These are phyloP conservation scores for Dendrobium catenatum DNA, from an alignment of 106 monocot species.

Conservation along the genomic window DNA sequence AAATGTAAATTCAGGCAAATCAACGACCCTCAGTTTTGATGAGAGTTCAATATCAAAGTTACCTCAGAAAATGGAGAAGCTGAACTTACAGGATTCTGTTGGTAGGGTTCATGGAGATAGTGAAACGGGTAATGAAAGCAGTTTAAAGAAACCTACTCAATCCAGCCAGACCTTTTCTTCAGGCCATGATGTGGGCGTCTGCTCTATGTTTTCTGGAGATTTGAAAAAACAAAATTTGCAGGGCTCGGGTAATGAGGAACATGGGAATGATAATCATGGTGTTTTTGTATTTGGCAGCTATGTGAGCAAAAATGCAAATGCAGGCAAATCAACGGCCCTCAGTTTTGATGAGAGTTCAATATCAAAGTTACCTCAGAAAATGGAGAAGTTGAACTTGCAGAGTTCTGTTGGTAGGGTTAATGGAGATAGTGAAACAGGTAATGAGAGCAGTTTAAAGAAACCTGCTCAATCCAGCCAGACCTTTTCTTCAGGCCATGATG, in stretches of 20 bases:
- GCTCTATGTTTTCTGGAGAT: slow-evolving; percentile 30
- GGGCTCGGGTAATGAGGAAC: not conserved
- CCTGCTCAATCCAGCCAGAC: slow-evolving; percentile 5
- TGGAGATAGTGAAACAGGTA: not conserved
- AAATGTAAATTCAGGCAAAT: not conserved
- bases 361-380: slow-evolving; percentile 10
- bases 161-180: not conserved
- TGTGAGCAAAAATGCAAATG: not conserved
- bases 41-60: not conserved
- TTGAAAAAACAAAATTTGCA: slow-evolving; percentile 35
- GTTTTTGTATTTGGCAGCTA: slow-evolving; percentile 8
- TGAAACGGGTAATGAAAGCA: not conserved
- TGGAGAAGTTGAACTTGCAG: slow-evolving; percentile 9
- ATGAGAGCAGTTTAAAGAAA: slow-evolving; percentile 8
- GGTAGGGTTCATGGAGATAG: not conserved
- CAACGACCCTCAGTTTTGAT: slow-evolving; percentile 1
- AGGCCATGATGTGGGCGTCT: slow-evolving; percentile 3
- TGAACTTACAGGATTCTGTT: too few species aligned
- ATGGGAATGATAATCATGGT: not conserved
- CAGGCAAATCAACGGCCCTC: not conserved
- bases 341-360: slow-evolving; percentile 6
- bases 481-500: not conserved
- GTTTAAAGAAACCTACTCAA: slow-evolving; percentile 2
- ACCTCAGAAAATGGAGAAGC: too few species aligned
- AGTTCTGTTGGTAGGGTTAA: not conserved